Conservation (phyloP, 2,329 filamentous ascomycete species). For the Ambrosiella beaveri region DNA sequence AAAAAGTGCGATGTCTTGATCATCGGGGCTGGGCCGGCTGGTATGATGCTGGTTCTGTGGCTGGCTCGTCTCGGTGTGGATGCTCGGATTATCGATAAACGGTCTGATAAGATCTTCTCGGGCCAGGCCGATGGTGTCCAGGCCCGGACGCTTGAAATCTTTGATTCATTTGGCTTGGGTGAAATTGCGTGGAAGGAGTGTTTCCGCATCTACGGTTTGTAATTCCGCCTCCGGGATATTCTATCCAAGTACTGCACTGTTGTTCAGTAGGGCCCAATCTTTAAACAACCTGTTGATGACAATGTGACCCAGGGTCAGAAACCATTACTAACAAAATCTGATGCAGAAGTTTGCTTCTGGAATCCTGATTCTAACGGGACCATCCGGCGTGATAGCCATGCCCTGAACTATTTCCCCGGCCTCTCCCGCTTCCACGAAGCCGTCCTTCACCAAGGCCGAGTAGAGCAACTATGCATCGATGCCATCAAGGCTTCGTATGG, state of each 20-base stretch:
- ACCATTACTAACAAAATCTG: neutral
- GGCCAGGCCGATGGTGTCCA: slow-evolving; percentile 34
- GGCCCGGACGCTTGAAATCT: slow-evolving; percentile 52
- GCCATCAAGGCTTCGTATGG: slow-evolving; percentile 34
- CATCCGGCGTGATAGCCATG: slow-evolving; percentile 40
- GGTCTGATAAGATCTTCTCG: slow-evolving; percentile 23
- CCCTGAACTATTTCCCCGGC: slow-evolving; percentile 44
- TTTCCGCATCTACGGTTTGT: slow-evolving; percentile 47
- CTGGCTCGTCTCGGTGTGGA: slow-evolving; percentile 25
- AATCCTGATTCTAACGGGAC: slow-evolving; percentile 43
- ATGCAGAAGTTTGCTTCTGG: slow-evolving; percentile 25
- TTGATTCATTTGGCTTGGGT: slow-evolving; percentile 52
- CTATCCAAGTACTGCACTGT: neutral
- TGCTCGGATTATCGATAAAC: slow-evolving; percentile 29
- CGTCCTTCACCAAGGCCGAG: slow-evolving; percentile 53
- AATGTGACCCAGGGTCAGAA: no score
- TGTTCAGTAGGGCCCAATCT: neutral
- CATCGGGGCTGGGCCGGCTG: slow-evolving; percentile 25
- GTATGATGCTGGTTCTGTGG: slow-evolving; percentile 28
- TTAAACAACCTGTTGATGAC: no score
- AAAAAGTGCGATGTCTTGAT: slow-evolving; percentile 23
- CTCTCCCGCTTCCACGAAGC: slow-evolving; percentile 47
- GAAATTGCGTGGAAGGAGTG: slow-evolving; percentile 47
- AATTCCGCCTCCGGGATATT: neutral
- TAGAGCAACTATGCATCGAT: slow-evolving; percentile 50